Conservation (phyloP, 495 filamentous ascomycete species). For the Halenospora varia region DNA sequence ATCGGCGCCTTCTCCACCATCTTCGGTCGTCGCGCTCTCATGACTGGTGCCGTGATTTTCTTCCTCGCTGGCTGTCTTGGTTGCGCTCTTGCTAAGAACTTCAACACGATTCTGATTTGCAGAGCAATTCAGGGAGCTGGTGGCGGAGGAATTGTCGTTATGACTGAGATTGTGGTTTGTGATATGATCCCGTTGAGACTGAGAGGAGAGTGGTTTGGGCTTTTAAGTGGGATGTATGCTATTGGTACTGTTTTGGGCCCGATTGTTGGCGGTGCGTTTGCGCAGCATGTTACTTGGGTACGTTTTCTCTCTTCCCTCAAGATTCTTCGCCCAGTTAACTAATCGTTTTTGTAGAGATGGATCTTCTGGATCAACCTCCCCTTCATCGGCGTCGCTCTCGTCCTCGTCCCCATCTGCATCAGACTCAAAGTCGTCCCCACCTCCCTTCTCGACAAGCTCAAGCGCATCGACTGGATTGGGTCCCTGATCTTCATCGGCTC, state of each 20-base stretch:
- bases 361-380: conserved; percentile 43
- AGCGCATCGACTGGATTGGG: conserved; percentile 57
- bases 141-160: conserved; percentile 59
- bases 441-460: conserved; percentile 37
- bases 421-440: conserved; percentile 24
- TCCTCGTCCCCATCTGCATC: conserved; percentile 37
- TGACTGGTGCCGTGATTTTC: conserved; percentile 44
- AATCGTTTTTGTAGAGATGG: conserved; percentile 44
- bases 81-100: conserved; percentile 54
- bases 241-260: conserved; percentile 64
- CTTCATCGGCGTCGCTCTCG: conserved; percentile 32
- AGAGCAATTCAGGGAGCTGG: conserved; percentile 57
- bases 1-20: conserved; percentile 45
- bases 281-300: conserved; percentile 22
- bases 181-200: conserved; percentile 52
- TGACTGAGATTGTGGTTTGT: conserved; percentile 61
- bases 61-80: conserved; percentile 56
- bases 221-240: conserved; percentile 47
- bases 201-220: conserved; percentile 37
- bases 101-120: conserved; percentile 35
- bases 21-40: conserved; percentile 41
- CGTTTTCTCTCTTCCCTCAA: background rate
- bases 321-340: background rate
- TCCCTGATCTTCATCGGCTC: conserved; percentile 49
- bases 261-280: conserved; percentile 64